Evolutionary conservation across 306 rosid genomes (phyloP).

Genomic region (Cucumis melo): DNA sequence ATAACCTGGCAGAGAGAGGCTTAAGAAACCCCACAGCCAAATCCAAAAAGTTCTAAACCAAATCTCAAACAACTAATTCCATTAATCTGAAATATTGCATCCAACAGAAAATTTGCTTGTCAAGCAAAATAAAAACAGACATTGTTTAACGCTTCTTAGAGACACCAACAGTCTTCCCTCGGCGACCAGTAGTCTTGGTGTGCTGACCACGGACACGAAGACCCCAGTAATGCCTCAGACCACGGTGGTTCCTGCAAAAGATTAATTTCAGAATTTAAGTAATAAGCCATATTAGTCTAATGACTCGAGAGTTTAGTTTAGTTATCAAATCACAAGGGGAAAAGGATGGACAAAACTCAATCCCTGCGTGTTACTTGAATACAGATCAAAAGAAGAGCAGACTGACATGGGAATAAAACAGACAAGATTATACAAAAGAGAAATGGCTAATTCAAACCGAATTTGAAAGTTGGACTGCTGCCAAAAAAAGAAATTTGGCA

Average conservation of each 20-base stretch:
- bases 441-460: background rate
- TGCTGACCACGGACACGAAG: conserved; percentile 99
- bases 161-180: conserved; percentile 98
- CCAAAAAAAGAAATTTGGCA: background rate
- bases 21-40: background rate
- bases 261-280: too few relatives aligned
- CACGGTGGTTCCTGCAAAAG: conserved; percentile 83
- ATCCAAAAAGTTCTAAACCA: background rate
- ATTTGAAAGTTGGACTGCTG: background rate
- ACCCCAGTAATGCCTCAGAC: conserved; percentile 98
- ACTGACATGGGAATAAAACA: too few relatives aligned
- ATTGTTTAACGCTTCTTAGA: conserved; percentile 74
- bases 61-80: background rate
- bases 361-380: background rate
- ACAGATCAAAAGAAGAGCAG: background rate
- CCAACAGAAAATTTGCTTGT: background rate
- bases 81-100: background rate
- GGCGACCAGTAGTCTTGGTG: conserved; percentile 95
- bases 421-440: too few relatives aligned
- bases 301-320: background rate
- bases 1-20: background rate
- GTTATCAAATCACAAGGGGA: too few relatives aligned
- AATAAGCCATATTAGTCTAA: background rate
- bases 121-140: background rate
- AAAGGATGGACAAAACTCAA: background rate